Evolutionary conservation across 2,329 filamentous ascomycete species (phyloP).

Genomic region (Pseudocercospora vitis): DNA sequence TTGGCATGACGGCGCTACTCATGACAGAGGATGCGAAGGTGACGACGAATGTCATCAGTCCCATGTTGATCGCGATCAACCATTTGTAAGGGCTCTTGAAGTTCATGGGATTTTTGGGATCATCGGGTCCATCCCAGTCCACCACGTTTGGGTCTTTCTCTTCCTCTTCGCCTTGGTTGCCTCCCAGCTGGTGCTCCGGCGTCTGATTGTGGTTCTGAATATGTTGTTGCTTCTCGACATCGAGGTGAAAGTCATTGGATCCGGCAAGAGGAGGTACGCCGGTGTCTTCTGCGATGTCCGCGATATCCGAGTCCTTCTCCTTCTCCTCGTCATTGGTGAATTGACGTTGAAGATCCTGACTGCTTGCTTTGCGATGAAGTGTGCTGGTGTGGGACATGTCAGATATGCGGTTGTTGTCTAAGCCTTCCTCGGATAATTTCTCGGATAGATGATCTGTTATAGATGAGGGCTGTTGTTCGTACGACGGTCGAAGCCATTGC

Average conservation of each 20-base stretch:
- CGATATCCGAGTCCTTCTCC: conserved; percentile 15
- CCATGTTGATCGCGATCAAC: conserved; percentile 28
- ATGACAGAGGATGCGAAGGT: conserved; percentile 57
- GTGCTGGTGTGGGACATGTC: conserved; percentile 11
- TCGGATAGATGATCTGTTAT: background rate
- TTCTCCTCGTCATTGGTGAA: conserved; percentile 8
- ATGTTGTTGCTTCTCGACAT: conserved; percentile 21
- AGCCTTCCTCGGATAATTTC: background rate
- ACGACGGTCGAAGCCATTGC: conserved; percentile 11
- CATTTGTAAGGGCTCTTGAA: conserved; percentile 25
- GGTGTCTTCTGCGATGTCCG: background rate
- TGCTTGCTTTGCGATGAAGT: conserved; percentile 1
- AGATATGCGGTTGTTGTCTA: background rate
- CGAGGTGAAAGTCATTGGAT: conserved; percentile 1
- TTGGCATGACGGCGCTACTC: conserved; percentile 22
- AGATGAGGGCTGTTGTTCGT: background rate
- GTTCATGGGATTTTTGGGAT: conserved; percentile 28
- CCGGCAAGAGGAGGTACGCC: background rate
- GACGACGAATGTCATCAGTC: conserved; percentile 31
- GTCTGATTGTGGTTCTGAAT: background rate
- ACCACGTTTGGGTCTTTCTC: conserved; percentile 28
- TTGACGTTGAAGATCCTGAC: conserved; percentile 9
- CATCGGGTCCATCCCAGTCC: conserved; percentile 27
- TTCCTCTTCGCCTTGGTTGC: conserved; percentile 17
- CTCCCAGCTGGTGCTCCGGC: conserved; percentile 2